Evolutionary conservation across 1,139 yeast species (phyloP).

Genomic region (Hyphopichia burtonii): DNA sequence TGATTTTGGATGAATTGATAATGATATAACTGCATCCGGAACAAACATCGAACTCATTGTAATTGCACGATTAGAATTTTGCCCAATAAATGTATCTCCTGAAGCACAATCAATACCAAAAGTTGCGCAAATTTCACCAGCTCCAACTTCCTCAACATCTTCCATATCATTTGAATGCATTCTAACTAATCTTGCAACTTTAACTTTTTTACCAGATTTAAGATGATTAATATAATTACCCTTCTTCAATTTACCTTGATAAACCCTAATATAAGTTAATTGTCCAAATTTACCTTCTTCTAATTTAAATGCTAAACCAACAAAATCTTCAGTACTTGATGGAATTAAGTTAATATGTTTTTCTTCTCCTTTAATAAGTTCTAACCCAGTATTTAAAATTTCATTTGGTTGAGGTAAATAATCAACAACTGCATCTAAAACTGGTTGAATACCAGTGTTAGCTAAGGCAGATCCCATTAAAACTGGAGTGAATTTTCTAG

Average conservation of each 20-base stretch:
- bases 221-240: constrained; percentile 88
- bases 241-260: constrained; percentile 91
- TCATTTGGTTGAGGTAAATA: constrained; percentile 95
- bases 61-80: constrained; percentile 68
- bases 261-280: constrained; percentile 91
- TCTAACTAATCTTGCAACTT: constrained; percentile 92
- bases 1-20: constrained; percentile 84
- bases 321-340: constrained; percentile 74
- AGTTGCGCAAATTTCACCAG: constrained; percentile 99
- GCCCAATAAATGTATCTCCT: constrained; percentile 88
- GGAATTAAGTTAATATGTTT: constrained; percentile 75
- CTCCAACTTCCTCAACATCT: constrained; percentile 91
- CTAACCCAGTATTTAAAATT: constrained; percentile 85
- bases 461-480: constrained; percentile 98
- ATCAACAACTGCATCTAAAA: constrained; percentile 93
- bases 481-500: constrained; percentile 95
- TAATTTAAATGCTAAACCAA: constrained; percentile 94
- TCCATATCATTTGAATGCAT: constrained; percentile 99
- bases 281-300: constrained; percentile 99
- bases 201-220: constrained; percentile 89
- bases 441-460: constrained; percentile 92
- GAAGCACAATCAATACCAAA: constrained; percentile 99
- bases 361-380: constrained; percentile 52
- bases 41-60: constrained; percentile 98
- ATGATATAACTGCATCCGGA: constrained; percentile 96